phyloP scores from a whole-genome alignment of 129 eudicot species.

The Chrysanthemum seticuspe region DNA sequence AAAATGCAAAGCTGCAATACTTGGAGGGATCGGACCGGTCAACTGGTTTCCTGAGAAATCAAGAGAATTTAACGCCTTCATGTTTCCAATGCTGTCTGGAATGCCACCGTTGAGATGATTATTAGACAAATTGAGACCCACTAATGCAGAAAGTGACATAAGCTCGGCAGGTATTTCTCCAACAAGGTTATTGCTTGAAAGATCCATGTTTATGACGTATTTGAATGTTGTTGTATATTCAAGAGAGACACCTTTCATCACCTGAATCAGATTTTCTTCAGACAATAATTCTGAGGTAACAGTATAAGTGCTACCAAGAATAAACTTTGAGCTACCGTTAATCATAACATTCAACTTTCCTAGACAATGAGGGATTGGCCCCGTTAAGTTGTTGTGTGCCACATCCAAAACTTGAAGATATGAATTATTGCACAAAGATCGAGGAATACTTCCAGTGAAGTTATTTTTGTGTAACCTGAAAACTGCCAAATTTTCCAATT shows the following conservation, averaged over 20 bases:
- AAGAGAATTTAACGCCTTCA: conserved; percentile 19
- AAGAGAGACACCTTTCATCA: conserved; percentile 18
- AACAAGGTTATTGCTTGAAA: conserved; percentile 19
- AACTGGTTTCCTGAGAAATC: conserved; percentile 25
- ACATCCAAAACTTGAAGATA: conserved; percentile 22
- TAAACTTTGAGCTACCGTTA: no score
- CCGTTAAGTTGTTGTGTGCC: conserved; percentile 7
- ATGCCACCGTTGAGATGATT: conserved; percentile 26
- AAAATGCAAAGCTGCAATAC: neutral
- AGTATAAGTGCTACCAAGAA: no score
- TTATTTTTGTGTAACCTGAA: neutral
- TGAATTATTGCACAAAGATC: neutral
- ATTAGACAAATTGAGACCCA: conserved; percentile 24
- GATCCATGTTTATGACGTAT: neutral
- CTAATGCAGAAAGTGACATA: neutral
- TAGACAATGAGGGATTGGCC: conserved; percentile 18
- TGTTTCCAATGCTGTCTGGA: conserved; percentile 23
- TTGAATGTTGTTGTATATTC: neutral
- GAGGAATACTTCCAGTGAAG: neutral
- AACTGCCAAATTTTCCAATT: neutral
- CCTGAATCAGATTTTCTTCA: neutral
- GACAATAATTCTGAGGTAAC: neutral
- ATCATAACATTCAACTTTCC: conserved; percentile 11
- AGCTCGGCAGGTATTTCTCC: conserved; percentile 27
- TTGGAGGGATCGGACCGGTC: conserved; percentile 18